Conservation (phyloP, 2,329 filamentous ascomycete species). For the Karstenula rhodostoma region DNA sequence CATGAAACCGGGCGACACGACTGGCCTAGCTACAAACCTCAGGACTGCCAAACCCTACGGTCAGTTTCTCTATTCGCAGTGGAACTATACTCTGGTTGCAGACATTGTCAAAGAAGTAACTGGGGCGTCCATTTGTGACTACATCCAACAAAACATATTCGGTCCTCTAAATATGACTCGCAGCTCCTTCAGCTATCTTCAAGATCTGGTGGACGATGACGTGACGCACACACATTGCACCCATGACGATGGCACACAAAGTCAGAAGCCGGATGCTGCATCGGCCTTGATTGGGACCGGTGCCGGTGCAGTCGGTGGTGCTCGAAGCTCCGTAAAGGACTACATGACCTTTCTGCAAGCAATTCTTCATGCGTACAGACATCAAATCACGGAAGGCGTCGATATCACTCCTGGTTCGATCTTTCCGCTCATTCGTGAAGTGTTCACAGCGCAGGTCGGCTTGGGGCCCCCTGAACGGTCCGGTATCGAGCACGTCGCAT, state of each 20-base stretch:
- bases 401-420: slow-evolving; percentile 11
- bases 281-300: slow-evolving; percentile 1
- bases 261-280: background rate
- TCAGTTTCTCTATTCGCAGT: slow-evolving; percentile 26
- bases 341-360: slow-evolving; percentile 13
- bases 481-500: slow-evolving; percentile 11
- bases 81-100: slow-evolving; percentile 22
- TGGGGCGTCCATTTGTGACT: background rate
- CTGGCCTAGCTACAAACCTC: background rate
- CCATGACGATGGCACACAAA: slow-evolving; percentile 5
- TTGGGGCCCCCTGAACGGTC: slow-evolving; percentile 12
- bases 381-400: slow-evolving; percentile 5
- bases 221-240: slow-evolving; percentile 13
- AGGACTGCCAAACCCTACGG: slow-evolving; percentile 15
- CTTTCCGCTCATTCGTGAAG: slow-evolving; percentile 3
- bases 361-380: slow-evolving; percentile 6
- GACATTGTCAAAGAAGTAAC: slow-evolving; percentile 14
- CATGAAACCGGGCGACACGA: slow-evolving; percentile 12
- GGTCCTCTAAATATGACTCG: slow-evolving; percentile 10
- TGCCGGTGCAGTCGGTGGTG: slow-evolving; percentile 7
- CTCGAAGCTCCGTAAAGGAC: slow-evolving; percentile 11
- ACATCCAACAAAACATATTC: slow-evolving; percentile 12
- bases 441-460: slow-evolving; percentile 14
- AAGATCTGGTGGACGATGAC: slow-evolving; percentile 6
- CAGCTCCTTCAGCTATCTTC: slow-evolving; percentile 11